Base-by-base conservation (phyloP, 2,329 filamentous ascomycete genomes). In the Colletotrichum melonis region DNA sequence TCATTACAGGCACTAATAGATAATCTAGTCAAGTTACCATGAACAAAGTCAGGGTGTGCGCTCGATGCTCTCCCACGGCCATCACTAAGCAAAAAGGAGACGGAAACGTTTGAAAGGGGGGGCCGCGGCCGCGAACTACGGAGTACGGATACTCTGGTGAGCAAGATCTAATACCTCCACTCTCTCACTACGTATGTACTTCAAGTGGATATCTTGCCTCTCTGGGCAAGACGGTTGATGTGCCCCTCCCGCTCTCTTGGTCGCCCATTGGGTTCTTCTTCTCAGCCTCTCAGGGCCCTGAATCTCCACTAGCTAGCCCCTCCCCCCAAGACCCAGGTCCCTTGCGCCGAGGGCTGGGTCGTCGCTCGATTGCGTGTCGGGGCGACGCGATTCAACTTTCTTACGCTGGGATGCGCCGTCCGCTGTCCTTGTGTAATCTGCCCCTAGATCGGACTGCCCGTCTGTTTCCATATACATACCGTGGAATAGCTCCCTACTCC, bases 361-460 rank as follows among this genome's bases (percentile, higher is more conserved):
- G 46, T 66, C 60, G 54, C 63, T 42, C 52, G 57, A 68, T 68
- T 68, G 69, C 64, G 69, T 68, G 57, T 63, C 38, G 38, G 16
- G 16, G 7, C 57, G 64, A 32, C 46, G 46, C 63, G 26, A 71
- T 57, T 63, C 69, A 42, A 46, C 68, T 71, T 62, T 46, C 42
- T 24, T 11, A 38, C 62, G 30, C 38, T 49, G 35, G 46, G 63
- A 60, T 60, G 30, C 55, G 46, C 49, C 42, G 42, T 49, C 42
- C 42, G 42, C 42, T 49, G 42, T 19, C 42, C 42, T 19, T 19
- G 42, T 49, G 42, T 22, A 49, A 49, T 49, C 42, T 49, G 42
- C 42, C 19, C 42, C 19, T 49, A 49, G 42, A 49, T 49, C 42
- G 42, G 42, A 22, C 42, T 49, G 19, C 7, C 42, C 42, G 42